Conservation (phyloP, 1,284 basidiomycete species). For the Pseudozyma thailandica region DNA sequence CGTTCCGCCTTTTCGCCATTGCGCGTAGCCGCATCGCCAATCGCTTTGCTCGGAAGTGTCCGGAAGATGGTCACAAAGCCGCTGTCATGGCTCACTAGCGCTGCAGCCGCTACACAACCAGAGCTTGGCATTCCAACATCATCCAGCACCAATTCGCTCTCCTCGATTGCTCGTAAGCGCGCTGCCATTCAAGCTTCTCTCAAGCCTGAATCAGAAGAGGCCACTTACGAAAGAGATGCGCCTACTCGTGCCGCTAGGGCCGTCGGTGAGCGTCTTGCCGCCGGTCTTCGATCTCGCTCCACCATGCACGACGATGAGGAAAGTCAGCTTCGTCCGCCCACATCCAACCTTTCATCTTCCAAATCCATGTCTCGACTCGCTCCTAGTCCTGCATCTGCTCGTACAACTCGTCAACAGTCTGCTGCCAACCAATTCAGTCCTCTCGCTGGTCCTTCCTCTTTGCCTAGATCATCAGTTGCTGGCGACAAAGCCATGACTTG, state of each 20-base stretch:
- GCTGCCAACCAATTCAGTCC: conserved; percentile 10
- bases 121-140: conserved; percentile 44
- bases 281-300: conserved; percentile 38
- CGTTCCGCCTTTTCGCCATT: conserved; percentile 43
- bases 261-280: conserved; percentile 46
- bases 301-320: conserved; percentile 40
- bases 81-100: conserved; percentile 48
- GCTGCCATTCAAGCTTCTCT: conserved; percentile 34
- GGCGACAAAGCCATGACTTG: conserved; percentile 20
- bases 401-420: conserved; percentile 12
- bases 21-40: conserved; percentile 42
- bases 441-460: conserved; percentile 26
- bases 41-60: conserved; percentile 50
- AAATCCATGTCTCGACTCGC: conserved; percentile 32
- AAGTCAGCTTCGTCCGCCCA: conserved; percentile 28
- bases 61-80: conserved; percentile 52
- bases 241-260: conserved; percentile 48
- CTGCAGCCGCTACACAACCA: conserved; percentile 22
- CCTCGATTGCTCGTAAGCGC: conserved; percentile 38
- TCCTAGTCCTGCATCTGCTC: conserved; percentile 21
- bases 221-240: conserved; percentile 27
- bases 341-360: conserved; percentile 19
- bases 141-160: conserved; percentile 47
- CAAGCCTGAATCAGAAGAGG: conserved; percentile 6
- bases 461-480: conserved; percentile 8